Evolutionary conservation across 495 filamentous ascomycete genomes (phyloP).

Genomic region (Rusavskia elegans): DNA sequence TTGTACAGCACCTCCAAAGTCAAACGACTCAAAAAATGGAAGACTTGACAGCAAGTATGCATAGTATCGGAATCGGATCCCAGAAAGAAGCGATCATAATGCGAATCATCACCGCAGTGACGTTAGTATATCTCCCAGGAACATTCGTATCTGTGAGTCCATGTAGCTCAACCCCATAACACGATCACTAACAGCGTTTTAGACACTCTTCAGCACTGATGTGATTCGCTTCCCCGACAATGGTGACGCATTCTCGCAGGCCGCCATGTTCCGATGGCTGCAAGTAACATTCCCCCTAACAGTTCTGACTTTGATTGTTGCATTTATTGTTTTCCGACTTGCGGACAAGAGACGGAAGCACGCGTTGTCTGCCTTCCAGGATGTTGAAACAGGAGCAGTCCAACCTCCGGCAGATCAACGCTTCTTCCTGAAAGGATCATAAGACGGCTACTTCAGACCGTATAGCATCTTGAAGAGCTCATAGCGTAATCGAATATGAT

Average conservation of each 20-base stretch:
- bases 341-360: background rate
- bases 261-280: conserved; percentile 25
- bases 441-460: no score
- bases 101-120: conserved; percentile 26
- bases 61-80: background rate
- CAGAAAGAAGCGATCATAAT: conserved; percentile 22
- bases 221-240: conserved; percentile 26
- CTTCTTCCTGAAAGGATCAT: no score
- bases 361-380: no score
- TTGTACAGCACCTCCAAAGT: conserved; percentile 20
- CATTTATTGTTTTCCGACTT: background rate
- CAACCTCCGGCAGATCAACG: no score
- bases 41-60: conserved; percentile 18
- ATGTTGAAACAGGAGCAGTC: no score
- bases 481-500: no score
- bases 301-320: conserved; percentile 10
- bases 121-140: conserved; percentile 26
- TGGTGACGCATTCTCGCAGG: conserved; percentile 19
- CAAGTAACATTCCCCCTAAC: conserved; percentile 28
- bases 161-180: background rate
- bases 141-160: conserved; percentile 29
- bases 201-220: conserved; percentile 32
- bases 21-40: conserved; percentile 21
- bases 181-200: conserved; percentile 1
- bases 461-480: no score